Evolutionary conservation across 2,329 filamentous ascomycete genomes (phyloP), one percentile per base, ranked within the genome.

Genomic region (Colletotrichum godetiae): DNA sequence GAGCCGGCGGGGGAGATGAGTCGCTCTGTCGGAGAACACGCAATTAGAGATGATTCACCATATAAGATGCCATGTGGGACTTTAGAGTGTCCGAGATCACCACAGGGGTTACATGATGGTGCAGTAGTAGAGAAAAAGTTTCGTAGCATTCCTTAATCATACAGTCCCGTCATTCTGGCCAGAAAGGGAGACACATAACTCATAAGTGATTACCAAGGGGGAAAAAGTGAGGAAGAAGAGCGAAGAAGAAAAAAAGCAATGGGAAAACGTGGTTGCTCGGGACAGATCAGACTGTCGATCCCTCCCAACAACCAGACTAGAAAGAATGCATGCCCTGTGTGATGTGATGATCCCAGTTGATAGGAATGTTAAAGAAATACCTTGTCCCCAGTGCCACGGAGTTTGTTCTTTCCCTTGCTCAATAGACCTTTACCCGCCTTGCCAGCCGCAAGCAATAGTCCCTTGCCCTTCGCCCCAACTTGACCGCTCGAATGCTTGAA

Each of bases 371-470:
- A 92, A 85, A 91, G 89, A 92, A 94, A 95, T 93, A 95, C 94
- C 94, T 97, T 97, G 84, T 97, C 94, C 80, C 92, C 91, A 76
- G 89, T 90, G 80, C 88, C 89, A 75, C 89, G 87, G 81, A 98
- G 91, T 83, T 94, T 96, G 84, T 90, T 96, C 85, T 94, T 96
- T 77, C 95, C 94, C 85, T 97, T 97, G 76, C 93, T 95, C 82
- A 98, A 92, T 76, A 98, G 84, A 65, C 95, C 96, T 86, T 98
- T 98, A 61, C 95, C 95, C 72, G 95, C 94, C 80, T 94, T 95
- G 66, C 94, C 95, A 67, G 95, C 95, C 27, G 93, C 92, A 76
- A 97, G 94, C 80, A 98, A 88, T 33, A 98, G 86, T 78, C 97
- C 95, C 85, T 98, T 98, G 81, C 95, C 92, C 86, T 95, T 96